Evolutionary conservation across 768 basidiomycete genomes (phyloP), one percentile per base, ranked within the genome.

Genomic region (Suillus placidus): DNA sequence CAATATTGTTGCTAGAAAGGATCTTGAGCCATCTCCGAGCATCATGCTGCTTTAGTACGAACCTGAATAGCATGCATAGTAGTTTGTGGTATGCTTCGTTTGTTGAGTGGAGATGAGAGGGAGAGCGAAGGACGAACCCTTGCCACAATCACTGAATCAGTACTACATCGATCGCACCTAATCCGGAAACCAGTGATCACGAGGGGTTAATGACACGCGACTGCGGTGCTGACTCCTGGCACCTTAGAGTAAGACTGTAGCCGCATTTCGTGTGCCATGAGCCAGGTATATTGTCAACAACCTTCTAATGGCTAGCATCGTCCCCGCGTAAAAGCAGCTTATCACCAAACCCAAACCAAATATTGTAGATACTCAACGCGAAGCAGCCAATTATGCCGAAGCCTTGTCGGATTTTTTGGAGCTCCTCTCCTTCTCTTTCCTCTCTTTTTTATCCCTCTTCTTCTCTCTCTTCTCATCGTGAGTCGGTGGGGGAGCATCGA

Each of bases 1-100:
- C 93, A 95, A 78, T 91, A 91, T 83, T 95, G 93, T 81, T 93
- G 92, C 95, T 96, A 71, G 30, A 69, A 40, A 60, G 20, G 40
- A 42, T 30, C 37, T 60, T 52, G 30, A 61, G 64, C 20, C 14
- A 63, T 40, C 51, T 72, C 32, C 73, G 12, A 20, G 37, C 1
- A 35, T n/a, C 12, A 55, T 3, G 34, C 23, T 35, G 0, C 14
- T 0, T n/a, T 1, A 45, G 0, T 26, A 66, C 71, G 51, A 64
- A 79, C 84, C 76, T 85, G 84, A 34, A 85, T 82, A 52, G 83
- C 81, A 64, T 85, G 83, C 83, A 85, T 85, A 61, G 64, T 72
- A 56, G 65, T 32, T 56, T 16, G 51, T 60, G 14, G 38, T 20
- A 32, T 63, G 60, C 40, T 65, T 45, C 62, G 57, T 57, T n/a